Evolutionary conservation across 805 yeast genomes (phyloP).

Genomic region (Monosporozyma solicola): DNA sequence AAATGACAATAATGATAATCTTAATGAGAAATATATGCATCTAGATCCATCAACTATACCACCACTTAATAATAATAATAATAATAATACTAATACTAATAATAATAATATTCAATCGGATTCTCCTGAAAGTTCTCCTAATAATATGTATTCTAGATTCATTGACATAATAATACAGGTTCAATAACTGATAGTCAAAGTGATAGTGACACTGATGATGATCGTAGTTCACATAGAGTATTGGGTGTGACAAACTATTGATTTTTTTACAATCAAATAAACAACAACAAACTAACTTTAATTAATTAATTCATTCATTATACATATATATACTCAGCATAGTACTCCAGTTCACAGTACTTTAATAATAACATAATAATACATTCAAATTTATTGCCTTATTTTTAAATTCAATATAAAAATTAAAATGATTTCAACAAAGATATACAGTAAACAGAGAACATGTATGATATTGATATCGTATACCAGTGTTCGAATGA

Average conservation of each 20-base stretch:
- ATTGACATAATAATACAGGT: neutral
- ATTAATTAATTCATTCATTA: neutral
- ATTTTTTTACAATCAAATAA: neutral
- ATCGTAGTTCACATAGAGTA: neutral
- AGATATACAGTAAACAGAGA: too few species aligned
- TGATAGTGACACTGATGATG: neutral
- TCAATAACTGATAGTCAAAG: neutral
- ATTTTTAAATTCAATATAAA: too few species aligned
- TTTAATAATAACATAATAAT: neutral
- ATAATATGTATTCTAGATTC: neutral
- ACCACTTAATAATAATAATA: neutral
- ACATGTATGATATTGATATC: neutral
- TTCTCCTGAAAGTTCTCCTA: neutral
- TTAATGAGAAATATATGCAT: neutral
- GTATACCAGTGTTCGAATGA: neutral
- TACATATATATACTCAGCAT: too few species aligned
- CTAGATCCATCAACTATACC: neutral
- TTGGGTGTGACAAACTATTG: constrained; percentile 1
- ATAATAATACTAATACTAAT: neutral
- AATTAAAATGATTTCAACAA: too few species aligned
- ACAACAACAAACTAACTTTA: too few species aligned
- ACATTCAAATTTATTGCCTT: neutral
- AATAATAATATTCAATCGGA: constrained; percentile 1
- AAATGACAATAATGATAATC: neutral
- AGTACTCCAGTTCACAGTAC: neutral